Percentiles rank a stretch among this genome's conserved stretches.
Conservation (phyloP, 169 alveolate species). For the Eimeria falciformis region DNA sequence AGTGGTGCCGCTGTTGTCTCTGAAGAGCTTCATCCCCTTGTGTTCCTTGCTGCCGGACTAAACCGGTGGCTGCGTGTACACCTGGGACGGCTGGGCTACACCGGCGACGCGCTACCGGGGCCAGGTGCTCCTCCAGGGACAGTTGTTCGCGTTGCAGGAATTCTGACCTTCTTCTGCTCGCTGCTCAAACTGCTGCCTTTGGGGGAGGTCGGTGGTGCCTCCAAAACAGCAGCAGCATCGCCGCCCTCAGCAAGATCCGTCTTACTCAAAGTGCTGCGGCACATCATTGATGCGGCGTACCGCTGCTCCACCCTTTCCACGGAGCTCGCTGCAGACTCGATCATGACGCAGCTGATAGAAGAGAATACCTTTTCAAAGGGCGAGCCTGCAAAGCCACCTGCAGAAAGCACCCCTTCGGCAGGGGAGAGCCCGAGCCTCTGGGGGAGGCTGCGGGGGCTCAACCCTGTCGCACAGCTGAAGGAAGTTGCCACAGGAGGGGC, state of each 20-base stretch:
- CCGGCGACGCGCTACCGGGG: constrained; percentile 18
- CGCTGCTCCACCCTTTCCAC: constrained; percentile 70
- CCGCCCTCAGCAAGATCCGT: neutral
- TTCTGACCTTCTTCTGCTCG: constrained; percentile 35
- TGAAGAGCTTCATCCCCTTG: constrained; percentile 46
- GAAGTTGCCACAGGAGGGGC: constrained; percentile 62
- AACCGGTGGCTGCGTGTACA: constrained; percentile 65
- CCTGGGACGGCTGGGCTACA: constrained; percentile 64
- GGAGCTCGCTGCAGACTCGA: constrained; percentile 45
- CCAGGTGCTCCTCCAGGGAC: neutral
- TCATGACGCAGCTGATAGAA: constrained; percentile 46
- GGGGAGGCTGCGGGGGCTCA: constrained; percentile 10
- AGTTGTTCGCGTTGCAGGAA: constrained; percentile 61
- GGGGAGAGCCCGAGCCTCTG: constrained; percentile 21
- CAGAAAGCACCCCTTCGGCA: neutral
- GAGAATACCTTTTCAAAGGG: neutral
- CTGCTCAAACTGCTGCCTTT: constrained; percentile 64
- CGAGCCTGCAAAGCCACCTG: neutral
- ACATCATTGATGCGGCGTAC: constrained; percentile 55
- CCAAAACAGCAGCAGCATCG: neutral
- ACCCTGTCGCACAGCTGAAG: constrained; percentile 11
- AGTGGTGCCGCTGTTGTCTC: neutral
- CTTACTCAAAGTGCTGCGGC: constrained; percentile 11
- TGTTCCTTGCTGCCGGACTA: constrained; percentile 52
- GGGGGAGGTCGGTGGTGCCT: neutral